Conservation (phyloP, 257 asterid species). For the Solanum microdontum region DNA sequence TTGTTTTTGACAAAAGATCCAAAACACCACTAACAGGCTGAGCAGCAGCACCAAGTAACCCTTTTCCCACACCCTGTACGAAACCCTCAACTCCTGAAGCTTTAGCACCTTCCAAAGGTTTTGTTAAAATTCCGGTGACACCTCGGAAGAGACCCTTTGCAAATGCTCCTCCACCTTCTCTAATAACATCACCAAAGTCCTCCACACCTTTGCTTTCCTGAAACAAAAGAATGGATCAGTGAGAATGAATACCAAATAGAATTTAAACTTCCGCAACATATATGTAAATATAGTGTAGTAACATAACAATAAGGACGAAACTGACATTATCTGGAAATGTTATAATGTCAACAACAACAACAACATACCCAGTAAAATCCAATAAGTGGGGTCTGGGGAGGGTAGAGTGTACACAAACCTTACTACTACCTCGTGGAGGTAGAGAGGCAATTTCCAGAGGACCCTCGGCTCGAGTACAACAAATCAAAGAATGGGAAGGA, state of each 20-base stretch:
- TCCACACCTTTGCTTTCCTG: constrained; percentile 97
- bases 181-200: constrained; percentile 91
- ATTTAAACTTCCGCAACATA: background rate
- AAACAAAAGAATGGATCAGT: background rate
- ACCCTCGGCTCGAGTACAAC: background rate
- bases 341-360: background rate
- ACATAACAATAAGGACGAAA: background rate
- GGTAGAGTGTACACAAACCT: background rate
- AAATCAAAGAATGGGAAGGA: background rate
- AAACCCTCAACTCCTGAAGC: constrained; percentile 99
- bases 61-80: constrained; percentile 99
- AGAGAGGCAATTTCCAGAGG: background rate
- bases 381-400: background rate
- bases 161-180: constrained; percentile 98
- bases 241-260: constrained; percentile 3
- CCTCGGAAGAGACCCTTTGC: constrained; percentile 98
- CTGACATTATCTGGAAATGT: background rate
- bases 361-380: background rate
- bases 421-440: background rate
- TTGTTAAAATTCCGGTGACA: constrained; percentile 91
- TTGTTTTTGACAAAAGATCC: constrained; percentile 92
- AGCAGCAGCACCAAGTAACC: constrained; percentile 95
- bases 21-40: constrained; percentile 98
- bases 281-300: background rate
- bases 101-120: constrained; percentile 99